A percentile compares a stretch with the other conserved stretches of the same genome.
phyloP scores from a whole-genome alignment of 2,329 filamentous ascomycete species.

The Atkinsonella texensis region DNA sequence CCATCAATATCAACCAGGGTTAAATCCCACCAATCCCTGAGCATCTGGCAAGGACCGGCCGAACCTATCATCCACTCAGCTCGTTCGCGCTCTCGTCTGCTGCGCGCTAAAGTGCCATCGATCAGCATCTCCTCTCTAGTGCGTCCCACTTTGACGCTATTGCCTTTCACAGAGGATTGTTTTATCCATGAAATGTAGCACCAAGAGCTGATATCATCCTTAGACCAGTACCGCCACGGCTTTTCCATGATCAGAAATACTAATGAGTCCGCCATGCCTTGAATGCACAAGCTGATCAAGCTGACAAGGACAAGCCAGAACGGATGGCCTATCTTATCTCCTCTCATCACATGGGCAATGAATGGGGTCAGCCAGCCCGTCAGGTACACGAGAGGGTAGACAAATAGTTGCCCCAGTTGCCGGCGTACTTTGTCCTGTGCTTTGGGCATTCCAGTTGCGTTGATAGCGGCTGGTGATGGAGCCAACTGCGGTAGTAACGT shows the following conservation, averaged over 20 bases:
- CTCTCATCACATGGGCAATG: conserved; percentile 42
- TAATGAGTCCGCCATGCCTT: conserved; percentile 55
- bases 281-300: conserved; percentile 47
- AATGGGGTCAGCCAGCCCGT: conserved; percentile 64
- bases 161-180: conserved; percentile 4
- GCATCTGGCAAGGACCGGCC: conserved; percentile 8
- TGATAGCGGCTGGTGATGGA: conserved; percentile 10
- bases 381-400: conserved; percentile 64
- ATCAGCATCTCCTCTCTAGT: conserved; percentile 41
- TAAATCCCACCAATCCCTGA: conserved; percentile 20
- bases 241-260: conserved; percentile 60
- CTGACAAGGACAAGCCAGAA: conserved; percentile 43
- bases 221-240: conserved; percentile 42
- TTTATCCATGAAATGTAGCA: background rate
- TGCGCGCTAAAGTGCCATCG: conserved; percentile 35
- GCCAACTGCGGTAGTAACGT: conserved; percentile 8
- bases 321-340: conserved; percentile 27
- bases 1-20: conserved; percentile 7
- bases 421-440: conserved; percentile 47
- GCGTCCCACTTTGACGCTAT: conserved; percentile 23
- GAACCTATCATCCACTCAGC: conserved; percentile 20
- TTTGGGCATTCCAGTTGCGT: conserved; percentile 18
- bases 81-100: conserved; percentile 35
- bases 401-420: conserved; percentile 60
- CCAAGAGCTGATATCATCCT: background rate